Evolutionary conservation across 164 flowering plant species (phyloP), one percentile per base, ranked within the genome.

Genomic region (Piper longum): DNA sequence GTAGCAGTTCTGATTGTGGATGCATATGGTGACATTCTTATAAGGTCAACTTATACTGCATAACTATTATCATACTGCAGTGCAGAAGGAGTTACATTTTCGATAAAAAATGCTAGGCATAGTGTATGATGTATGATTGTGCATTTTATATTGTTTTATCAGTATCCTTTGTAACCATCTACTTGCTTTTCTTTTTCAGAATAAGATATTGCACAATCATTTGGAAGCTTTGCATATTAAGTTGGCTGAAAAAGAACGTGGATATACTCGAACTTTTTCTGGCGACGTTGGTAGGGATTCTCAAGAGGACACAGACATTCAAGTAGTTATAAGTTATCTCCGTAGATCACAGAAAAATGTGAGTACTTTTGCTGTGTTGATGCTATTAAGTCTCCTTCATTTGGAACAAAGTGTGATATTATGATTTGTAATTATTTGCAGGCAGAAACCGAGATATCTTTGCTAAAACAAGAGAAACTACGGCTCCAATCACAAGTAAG

Each of bases 371-470:
- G 2, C 19, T 12, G 7, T 14, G 3, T 7, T 40, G 3, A 48
- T 19, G 14, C 40, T 11, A 3, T 4, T 41, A 41, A 26, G 40
- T 62, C 0, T 52, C 44, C 18, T 19, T 43, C 36, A 26, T 26
- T 26, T 26, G 36, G 16, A 7, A 8, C 7, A 56, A 43, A 13
- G 11, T 41, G 43, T 60, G 54, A 18, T 45, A 54, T 17, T 60
- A n/a, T 16, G 41, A 16, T 17, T 44, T 70, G 36, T 66, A 26
- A 26, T 26, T 26, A 67, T 12, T 57, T 64, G 36, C 83, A 89
- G 96, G 88, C 89, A 48, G 99, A 90, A 63, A 87, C 95, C 57
- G 99, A 93, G 75, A 80, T 93, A 54, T 84, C 97, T 26, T 78
- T 93, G 77, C 58, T 90, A 59, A 90, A 82, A 72, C 89, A 88